phyloP scores from a whole-genome alignment of 495 filamentous ascomycete genomes.

The Friedmanniomyces simplex region DNA sequence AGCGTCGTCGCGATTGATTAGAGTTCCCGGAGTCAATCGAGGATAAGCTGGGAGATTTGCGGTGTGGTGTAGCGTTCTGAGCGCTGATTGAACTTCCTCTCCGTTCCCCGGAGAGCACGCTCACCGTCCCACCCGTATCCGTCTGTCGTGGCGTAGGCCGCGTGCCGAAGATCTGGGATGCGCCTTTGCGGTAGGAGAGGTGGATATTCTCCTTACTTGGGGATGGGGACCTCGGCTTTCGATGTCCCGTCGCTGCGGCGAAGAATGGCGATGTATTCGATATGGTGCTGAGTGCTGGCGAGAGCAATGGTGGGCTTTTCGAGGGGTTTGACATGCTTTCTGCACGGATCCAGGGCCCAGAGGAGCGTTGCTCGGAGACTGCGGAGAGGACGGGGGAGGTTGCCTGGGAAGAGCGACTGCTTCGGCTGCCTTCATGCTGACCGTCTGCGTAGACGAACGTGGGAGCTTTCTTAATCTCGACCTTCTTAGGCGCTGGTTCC shows the following conservation, averaged over 20 bases:
- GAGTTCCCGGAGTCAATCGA: conserved; percentile 18
- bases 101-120: background rate
- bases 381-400: conserved; percentile 19
- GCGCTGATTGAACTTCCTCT: background rate
- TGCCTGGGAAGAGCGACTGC: background rate
- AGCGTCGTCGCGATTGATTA: conserved; percentile 7
- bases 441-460: conserved; percentile 34
- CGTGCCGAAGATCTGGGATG: conserved; percentile 29
- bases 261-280: conserved; percentile 21
- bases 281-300: conserved; percentile 22
- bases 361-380: conserved; percentile 12
- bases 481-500: conserved; percentile 16
- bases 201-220: conserved; percentile 33
- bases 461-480: conserved; percentile 24
- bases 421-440: conserved; percentile 15
- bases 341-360: conserved; percentile 13
- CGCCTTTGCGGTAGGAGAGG: conserved; percentile 34
- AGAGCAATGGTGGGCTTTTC: conserved; percentile 18
- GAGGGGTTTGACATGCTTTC: conserved; percentile 2
- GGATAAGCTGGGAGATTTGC: conserved; percentile 17
- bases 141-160: conserved; percentile 12
- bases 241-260: conserved; percentile 5
- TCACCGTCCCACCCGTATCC: background rate
- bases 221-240: conserved; percentile 23
- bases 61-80: background rate